phyloP scores from a whole-genome alignment of 305 asterid genomes.

The Rubia peregrina region DNA sequence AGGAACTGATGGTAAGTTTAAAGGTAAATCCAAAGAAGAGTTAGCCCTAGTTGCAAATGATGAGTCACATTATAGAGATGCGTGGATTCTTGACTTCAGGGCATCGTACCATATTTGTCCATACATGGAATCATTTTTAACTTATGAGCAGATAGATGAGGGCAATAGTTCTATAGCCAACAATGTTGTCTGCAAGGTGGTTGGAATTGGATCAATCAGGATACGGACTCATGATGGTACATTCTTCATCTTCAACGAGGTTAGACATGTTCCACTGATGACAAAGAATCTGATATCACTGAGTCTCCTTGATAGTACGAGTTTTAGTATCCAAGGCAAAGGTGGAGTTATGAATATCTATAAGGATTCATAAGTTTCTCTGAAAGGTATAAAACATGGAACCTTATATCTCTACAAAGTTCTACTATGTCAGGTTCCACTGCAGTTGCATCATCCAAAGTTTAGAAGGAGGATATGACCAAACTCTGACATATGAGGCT shows the following conservation, averaged over 20 bases:
- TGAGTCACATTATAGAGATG: neutral
- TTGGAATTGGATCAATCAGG: neutral
- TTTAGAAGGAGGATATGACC: neutral
- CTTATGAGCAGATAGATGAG: neutral
- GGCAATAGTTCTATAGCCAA: constrained; percentile 1
- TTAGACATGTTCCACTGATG: too few relatives aligned
- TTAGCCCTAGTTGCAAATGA: neutral
- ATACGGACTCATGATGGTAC: neutral
- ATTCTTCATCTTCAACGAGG: too few relatives aligned
- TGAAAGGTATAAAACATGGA: neutral
- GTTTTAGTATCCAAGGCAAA: too few relatives aligned
- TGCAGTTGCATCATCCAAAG: neutral
- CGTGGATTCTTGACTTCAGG: neutral
- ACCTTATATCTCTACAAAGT: neutral
- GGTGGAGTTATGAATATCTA: neutral
- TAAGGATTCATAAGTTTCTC: neutral
- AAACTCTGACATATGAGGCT: neutral
- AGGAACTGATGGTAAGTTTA: neutral
- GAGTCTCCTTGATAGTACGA: too few relatives aligned
- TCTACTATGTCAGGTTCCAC: neutral
- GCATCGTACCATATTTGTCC: neutral
- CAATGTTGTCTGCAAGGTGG: neutral
- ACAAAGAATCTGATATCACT: too few relatives aligned
- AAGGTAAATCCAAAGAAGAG: neutral
- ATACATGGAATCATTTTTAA: neutral